These are phyloP conservation scores for Amaranthus tricolor DNA, from an alignment of 179 eudicot species.

Conservation along the genomic window DNA sequence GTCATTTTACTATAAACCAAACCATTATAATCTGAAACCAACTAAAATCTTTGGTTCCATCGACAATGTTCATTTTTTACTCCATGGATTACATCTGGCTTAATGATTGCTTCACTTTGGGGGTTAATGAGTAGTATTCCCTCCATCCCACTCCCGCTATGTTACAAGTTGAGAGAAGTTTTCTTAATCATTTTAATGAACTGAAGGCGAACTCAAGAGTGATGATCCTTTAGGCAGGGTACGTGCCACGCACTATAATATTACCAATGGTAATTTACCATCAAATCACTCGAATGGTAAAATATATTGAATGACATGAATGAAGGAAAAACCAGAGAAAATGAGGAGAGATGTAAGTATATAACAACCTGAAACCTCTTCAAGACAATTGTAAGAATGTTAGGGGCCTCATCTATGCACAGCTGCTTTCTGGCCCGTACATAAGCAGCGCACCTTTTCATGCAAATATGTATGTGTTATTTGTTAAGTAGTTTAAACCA, in stretches of 20 bases:
- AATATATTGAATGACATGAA: background rate
- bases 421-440: conserved; percentile 89
- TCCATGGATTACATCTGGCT: too few species aligned
- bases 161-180: background rate
- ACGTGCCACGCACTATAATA: background rate
- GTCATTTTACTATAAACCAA: too few species aligned
- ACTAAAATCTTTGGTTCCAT: too few species aligned
- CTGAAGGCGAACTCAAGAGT: background rate
- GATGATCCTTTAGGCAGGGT: background rate
- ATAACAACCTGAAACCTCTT: conserved; percentile 88
- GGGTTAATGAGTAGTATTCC: too few species aligned
- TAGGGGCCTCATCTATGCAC: conserved; percentile 90
- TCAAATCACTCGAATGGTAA: background rate
- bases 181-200: background rate
- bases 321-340: background rate
- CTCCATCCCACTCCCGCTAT: background rate
- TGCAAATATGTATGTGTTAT: conserved; percentile 16
- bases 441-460: conserved; percentile 71
- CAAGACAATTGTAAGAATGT: conserved; percentile 86
- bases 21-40: too few species aligned
- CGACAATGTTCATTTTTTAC: too few species aligned
- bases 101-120: too few species aligned
- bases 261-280: too few species aligned
- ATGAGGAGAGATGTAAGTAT: conserved; percentile 5
- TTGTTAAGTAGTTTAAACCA: background rate